Evolutionary conservation across 805 yeast genomes (phyloP), one percentile per base, ranked within the genome.

Genomic region (Metschnikowia chrysomelidarum): DNA sequence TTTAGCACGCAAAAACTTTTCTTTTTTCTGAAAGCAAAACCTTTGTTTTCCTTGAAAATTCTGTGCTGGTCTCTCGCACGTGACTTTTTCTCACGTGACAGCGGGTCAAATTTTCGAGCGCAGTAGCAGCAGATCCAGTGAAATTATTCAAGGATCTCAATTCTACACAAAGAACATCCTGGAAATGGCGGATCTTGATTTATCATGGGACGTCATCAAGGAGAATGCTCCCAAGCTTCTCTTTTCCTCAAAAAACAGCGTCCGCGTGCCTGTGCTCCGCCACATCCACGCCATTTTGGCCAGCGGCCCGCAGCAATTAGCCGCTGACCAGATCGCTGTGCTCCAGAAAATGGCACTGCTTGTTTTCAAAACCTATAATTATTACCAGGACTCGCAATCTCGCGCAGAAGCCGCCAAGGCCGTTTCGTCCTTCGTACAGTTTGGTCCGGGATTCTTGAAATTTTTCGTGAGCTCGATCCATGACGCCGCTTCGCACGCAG

Each of bases 381-480:
- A 65, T 47, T 78, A 77, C 42, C 73, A 66, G 43, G 85, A 80
- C 50, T 44, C 59, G 8, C 57, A 53, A 30, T 75, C 82, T 11
- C 64, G 80, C 34, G 52, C 54, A 26, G 57, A 62, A 29, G 73
- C 76, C 4, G 43, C 60, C 19, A 44, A 54, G 10, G 60, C 71
- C 3, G 67, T 80, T 34, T 53, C 56, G 7, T 47, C 50, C 13
- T 57, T 75, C 18, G 44, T 71, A 7, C 34, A 42, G 2, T 50
- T 41, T 26, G 61, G 67, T 27, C 48, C 51, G n/a, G 45, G 53
- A n/a, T 59, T 63, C 38, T 51, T 61, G 50, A 46, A 54, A 13
- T 59, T 53, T 7, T 69, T 71, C 35, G 43, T 56, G 18, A 64
- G 60, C 21, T 75, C 64, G 47, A 62, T 78, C 27, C 36, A 55